phyloP scores from a whole-genome alignment of 2,329 filamentous ascomycete genomes.

The Xylariaceae sp. region DNA sequence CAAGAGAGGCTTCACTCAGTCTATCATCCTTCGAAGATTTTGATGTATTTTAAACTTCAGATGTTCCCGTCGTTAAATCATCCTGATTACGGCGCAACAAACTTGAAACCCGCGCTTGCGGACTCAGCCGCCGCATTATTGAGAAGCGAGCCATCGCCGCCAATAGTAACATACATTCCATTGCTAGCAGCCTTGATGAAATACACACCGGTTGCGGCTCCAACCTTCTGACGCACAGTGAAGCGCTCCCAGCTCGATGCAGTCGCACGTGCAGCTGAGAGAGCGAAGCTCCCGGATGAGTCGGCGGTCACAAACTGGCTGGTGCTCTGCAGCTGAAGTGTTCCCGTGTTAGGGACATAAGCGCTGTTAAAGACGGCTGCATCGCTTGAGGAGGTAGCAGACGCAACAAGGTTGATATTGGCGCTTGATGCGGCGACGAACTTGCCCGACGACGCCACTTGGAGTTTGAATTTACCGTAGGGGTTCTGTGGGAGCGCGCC shows the following conservation, averaged over 20 bases:
- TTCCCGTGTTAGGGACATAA: constrained; percentile 12
- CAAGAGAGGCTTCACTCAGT: no score
- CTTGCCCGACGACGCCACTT: constrained; percentile 7
- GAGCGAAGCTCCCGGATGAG: neutral
- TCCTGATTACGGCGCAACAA: constrained; percentile 6
- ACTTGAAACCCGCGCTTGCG: constrained; percentile 6
- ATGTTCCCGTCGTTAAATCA: no score
- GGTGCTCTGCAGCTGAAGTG: constrained; percentile 5
- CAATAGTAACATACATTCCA: constrained; percentile 4
- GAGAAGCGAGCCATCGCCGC: constrained; percentile 4
- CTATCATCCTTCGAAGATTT: no score
- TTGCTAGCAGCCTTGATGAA: constrained; percentile 16
- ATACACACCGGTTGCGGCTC: constrained; percentile 5
- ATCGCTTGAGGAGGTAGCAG: neutral
- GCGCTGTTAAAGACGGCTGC: constrained; percentile 8
- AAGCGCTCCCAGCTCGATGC: constrained; percentile 12
- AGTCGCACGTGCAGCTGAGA: constrained; percentile 8
- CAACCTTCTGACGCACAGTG: constrained; percentile 9
- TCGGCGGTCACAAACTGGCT: constrained; percentile 12
- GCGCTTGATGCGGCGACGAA: constrained; percentile 4
- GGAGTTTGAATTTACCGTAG: constrained; percentile 12
- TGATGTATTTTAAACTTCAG: no score
- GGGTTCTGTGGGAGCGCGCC: constrained; percentile 11
- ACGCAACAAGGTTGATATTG: constrained; percentile 11
- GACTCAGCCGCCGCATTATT: constrained; percentile 8